Evolutionary conservation across 345 rosid species (phyloP).

Genomic region (Anacardium occidentale): DNA sequence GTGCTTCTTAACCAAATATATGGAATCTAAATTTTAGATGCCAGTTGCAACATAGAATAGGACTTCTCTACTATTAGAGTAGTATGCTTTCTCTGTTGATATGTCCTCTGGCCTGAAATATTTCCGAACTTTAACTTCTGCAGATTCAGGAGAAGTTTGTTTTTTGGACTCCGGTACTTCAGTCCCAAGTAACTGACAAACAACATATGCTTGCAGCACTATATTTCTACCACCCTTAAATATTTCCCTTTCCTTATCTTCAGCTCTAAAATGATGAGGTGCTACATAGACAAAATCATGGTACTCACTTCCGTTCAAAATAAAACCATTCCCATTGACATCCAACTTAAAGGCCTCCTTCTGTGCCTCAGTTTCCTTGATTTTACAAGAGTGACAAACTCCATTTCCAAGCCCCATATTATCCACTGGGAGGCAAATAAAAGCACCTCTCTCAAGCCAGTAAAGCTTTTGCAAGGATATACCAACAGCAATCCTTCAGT

Average conservation of each 20-base stretch:
- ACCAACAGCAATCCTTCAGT: conserved; percentile 41
- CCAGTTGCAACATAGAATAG: neutral
- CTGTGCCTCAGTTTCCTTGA: conserved; percentile 33
- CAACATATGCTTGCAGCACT: conserved; percentile 55
- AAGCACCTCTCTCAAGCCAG: conserved; percentile 63
- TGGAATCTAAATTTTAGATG: conserved; percentile 12
- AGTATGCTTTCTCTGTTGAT: conserved; percentile 62
- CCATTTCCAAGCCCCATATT: conserved; percentile 50
- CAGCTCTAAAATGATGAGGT: conserved; percentile 35
- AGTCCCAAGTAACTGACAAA: conserved; percentile 60
- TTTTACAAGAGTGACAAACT: conserved; percentile 46
- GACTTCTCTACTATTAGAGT: conserved; percentile 52
- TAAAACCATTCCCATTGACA: conserved; percentile 31
- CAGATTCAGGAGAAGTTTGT: conserved; percentile 30
- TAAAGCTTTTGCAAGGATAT: conserved; percentile 61
- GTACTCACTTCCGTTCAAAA: conserved; percentile 42
- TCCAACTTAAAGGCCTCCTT: conserved; percentile 33
- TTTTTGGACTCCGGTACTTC: conserved; percentile 29
- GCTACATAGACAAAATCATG: conserved; percentile 52
- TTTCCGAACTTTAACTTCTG: conserved; percentile 47
- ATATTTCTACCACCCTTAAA: conserved; percentile 60
- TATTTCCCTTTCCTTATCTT: conserved; percentile 24
- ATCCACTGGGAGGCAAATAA: conserved; percentile 47
- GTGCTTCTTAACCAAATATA: conserved; percentile 23
- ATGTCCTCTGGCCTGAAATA: conserved; percentile 72